Evolutionary conservation across 169 alveolate species (phyloP).

Genomic region (Plasmodium gonderi): DNA sequence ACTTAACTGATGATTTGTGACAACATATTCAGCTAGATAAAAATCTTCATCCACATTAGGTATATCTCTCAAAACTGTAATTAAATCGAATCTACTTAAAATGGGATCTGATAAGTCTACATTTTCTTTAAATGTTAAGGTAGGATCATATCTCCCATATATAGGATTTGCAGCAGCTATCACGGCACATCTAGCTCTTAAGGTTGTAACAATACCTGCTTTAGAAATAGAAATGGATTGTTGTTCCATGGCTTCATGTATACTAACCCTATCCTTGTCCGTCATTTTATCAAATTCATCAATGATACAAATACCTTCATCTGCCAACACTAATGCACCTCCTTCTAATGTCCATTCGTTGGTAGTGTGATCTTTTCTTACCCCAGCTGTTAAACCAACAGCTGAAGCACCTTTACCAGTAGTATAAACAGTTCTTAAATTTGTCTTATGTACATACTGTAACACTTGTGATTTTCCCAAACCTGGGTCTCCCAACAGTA

Average conservation of each 20-base stretch:
- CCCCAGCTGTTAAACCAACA: slow-evolving; percentile 99
- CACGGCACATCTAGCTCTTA: slow-evolving; percentile 98
- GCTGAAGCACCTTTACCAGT: slow-evolving; percentile 99
- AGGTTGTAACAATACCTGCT: slow-evolving; percentile 98
- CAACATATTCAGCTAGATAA: slow-evolving; percentile 96
- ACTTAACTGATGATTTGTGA: slow-evolving; percentile 95
- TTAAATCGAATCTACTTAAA: slow-evolving; percentile 98
- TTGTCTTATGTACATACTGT: slow-evolving; percentile 97
- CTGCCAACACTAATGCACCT: slow-evolving; percentile 99
- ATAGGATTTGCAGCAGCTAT: slow-evolving; percentile 99
- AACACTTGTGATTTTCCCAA: slow-evolving; percentile 99
- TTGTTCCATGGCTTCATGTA: slow-evolving; percentile 99
- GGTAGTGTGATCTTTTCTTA: slow-evolving; percentile 97
- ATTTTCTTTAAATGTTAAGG: slow-evolving; percentile 97
- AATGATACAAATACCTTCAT: slow-evolving; percentile 99
- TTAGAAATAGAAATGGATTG: slow-evolving; percentile 98
- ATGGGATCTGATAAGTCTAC: slow-evolving; percentile 99
- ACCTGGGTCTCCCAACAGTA: slow-evolving; percentile 97
- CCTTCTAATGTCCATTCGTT: slow-evolving; percentile 99
- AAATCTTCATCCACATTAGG: slow-evolving; percentile 95
- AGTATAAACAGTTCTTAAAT: slow-evolving; percentile 96
- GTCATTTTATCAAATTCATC: slow-evolving; percentile 99
- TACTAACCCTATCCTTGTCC: slow-evolving; percentile 98
- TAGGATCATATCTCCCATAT: slow-evolving; percentile 96
- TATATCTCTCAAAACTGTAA: slow-evolving; percentile 98